A percentile compares a stretch with the other conserved stretches of the same genome.
Conservation (phyloP, 139 green algal genomes). For the Yamagishiella unicocca region DNA sequence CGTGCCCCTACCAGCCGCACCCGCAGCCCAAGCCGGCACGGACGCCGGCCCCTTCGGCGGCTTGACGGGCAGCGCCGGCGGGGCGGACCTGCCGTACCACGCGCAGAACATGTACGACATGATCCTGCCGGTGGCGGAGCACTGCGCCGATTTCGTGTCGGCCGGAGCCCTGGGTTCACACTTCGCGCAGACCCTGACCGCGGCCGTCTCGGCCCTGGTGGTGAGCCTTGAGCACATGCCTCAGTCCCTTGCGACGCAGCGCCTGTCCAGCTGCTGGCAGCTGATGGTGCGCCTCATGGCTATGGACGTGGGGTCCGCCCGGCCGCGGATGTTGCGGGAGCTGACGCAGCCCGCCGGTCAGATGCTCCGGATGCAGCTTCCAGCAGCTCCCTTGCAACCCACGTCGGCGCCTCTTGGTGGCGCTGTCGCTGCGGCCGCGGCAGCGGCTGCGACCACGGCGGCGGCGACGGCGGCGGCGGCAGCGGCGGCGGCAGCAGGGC, state of each 20-base stretch:
- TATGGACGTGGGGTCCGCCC: neutral
- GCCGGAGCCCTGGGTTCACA: neutral
- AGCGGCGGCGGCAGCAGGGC: neutral
- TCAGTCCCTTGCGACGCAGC: neutral
- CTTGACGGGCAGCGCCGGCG: neutral
- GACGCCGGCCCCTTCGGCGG: neutral
- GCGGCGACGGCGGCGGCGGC: too few relatives aligned
- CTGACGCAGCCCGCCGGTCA: neutral
- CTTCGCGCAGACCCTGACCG: neutral
- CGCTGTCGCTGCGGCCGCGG: neutral
- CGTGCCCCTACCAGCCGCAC: neutral
- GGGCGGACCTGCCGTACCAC: neutral
- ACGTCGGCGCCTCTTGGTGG: neutral
- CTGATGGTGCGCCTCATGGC: neutral
- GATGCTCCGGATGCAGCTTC: neutral
- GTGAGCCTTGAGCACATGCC: neutral
- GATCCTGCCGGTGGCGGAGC: neutral
- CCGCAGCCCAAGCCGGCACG: neutral
- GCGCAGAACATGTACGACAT: conserved; percentile 28
- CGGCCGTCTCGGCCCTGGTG: neutral
- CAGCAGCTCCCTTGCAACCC: neutral
- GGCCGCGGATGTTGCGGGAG: neutral
- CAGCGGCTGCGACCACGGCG: too few relatives aligned
- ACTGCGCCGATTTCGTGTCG: conserved; percentile 8
- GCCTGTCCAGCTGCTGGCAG: conserved; percentile 11